A percentile compares a stretch with the other conserved stretches of the same genome.
Evolutionary conservation across 768 basidiomycete species (phyloP).

Genomic region (Cytidiella melzeri): DNA sequence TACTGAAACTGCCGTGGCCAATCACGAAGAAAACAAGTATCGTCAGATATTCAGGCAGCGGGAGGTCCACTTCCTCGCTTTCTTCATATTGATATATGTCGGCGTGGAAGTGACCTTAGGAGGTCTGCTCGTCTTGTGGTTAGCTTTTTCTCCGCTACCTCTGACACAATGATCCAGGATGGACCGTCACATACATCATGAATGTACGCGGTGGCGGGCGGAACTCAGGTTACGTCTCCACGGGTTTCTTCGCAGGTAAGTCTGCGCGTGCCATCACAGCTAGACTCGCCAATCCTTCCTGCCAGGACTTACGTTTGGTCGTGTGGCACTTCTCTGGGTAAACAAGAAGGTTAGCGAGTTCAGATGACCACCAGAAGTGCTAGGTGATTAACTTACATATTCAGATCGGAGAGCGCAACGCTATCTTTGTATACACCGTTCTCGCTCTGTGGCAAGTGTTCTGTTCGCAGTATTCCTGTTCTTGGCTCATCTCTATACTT

Average conservation of each 20-base stretch:
- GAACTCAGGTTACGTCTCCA: slow-evolving; percentile 42
- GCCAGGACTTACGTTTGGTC: slow-evolving; percentile 44
- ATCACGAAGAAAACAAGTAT: slow-evolving; percentile 31
- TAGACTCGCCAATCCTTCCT: neutral
- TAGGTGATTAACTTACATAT: neutral
- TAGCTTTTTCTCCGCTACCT: neutral
- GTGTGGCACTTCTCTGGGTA: slow-evolving; percentile 45
- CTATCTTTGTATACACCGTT: slow-evolving; percentile 30
- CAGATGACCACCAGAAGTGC: neutral
- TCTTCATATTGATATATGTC: slow-evolving; percentile 41
- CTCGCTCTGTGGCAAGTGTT: slow-evolving; percentile 33
- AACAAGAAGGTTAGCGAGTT: slow-evolving; percentile 32
- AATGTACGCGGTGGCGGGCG: slow-evolving; percentile 39
- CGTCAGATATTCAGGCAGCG: slow-evolving; percentile 39
- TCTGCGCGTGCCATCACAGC: neutral
- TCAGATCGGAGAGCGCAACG: slow-evolving; percentile 33
- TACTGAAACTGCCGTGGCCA: slow-evolving; percentile 28
- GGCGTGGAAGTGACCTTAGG: slow-evolving; percentile 32
- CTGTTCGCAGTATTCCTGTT: neutral
- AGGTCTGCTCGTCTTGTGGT: slow-evolving; percentile 23
- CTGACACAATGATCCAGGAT: slow-evolving; percentile 29
- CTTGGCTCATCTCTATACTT: neutral
- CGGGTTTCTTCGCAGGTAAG: slow-evolving; percentile 42
- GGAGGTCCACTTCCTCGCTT: slow-evolving; percentile 34
- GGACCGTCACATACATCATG: slow-evolving; percentile 50